Conservation (phyloP, 805 yeast species). For the Kodamaea leandrae region DNA sequence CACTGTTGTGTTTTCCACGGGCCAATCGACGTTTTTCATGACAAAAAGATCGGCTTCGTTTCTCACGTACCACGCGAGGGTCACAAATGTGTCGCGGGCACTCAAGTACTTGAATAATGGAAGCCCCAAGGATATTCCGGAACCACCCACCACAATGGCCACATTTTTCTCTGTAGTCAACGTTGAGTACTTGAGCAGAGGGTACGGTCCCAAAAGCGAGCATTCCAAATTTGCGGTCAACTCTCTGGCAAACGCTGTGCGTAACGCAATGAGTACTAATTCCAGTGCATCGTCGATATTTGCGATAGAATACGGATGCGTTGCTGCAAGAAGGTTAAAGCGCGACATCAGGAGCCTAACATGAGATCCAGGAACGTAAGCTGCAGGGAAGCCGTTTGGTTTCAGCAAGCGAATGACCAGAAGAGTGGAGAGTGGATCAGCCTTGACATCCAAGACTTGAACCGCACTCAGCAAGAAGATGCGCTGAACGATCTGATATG, state of each 20-base stretch:
- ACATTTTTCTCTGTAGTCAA: slow-evolving; percentile 50
- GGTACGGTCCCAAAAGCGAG: slow-evolving; percentile 29
- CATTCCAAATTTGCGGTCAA: slow-evolving; percentile 8
- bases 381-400: slow-evolving; percentile 19
- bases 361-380: slow-evolving; percentile 56
- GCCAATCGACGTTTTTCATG: slow-evolving; percentile 34
- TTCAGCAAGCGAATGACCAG: slow-evolving; percentile 20
- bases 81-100: slow-evolving; percentile 20
- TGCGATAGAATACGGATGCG: slow-evolving; percentile 62
- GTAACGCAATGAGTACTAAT: slow-evolving; percentile 41
- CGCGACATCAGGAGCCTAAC: slow-evolving; percentile 19
- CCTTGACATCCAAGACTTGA: slow-evolving; percentile 13
- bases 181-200: slow-evolving; percentile 44
- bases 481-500: slow-evolving; percentile 37
- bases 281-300: slow-evolving; percentile 7
- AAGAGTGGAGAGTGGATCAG: slow-evolving; percentile 16
- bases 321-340: slow-evolving; percentile 44
- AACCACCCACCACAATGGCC: slow-evolving; percentile 64
- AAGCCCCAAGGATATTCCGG: slow-evolving; percentile 65
- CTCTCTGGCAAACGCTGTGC: slow-evolving; percentile 7
- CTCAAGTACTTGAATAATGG: slow-evolving; percentile 47
- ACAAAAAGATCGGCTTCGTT: slow-evolving; percentile 47
- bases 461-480: slow-evolving; percentile 17
- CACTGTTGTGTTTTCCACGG: slow-evolving; percentile 6
- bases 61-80: slow-evolving; percentile 55